A percentile compares a stretch with the other conserved stretches of the same genome.
These are phyloP conservation scores for Yarrowia phangngaensis DNA, from an alignment of 805 yeast genomes.

Conservation along the genomic window DNA sequence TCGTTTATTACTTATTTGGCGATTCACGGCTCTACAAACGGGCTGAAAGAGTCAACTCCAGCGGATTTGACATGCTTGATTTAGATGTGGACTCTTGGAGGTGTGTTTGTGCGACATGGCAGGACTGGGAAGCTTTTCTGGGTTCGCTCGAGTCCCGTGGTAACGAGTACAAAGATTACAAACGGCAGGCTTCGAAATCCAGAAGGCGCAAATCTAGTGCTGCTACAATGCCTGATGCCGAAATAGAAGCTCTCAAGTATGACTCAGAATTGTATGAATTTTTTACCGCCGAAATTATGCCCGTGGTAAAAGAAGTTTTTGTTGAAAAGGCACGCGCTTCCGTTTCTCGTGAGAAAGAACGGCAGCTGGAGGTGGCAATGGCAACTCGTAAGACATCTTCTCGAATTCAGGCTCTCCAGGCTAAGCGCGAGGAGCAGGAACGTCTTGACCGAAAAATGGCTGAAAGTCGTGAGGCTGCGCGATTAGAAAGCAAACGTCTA, in stretches of 20 bases:
- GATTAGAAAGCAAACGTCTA: conserved; percentile 26
- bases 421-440: conserved; percentile 33
- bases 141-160: background rate
- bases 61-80: conserved; percentile 28
- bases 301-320: conserved; percentile 33
- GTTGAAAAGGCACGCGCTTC: conserved; percentile 36
- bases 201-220: conserved; percentile 20
- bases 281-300: background rate
- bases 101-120: conserved; percentile 14
- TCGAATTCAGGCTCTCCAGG: conserved; percentile 36
- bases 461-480: conserved; percentile 19
- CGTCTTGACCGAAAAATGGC: conserved; percentile 22
- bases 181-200: background rate
- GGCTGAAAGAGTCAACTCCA: conserved; percentile 28
- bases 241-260: conserved; percentile 31
- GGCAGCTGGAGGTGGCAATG: conserved; percentile 33
- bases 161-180: conserved; percentile 1
- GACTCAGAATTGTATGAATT: conserved; percentile 2
- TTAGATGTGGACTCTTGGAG: conserved; percentile 19
- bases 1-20: conserved; percentile 37
- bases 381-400: conserved; percentile 39
- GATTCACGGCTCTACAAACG: conserved; percentile 39
- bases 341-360: conserved; percentile 32
- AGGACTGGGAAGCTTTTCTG: conserved; percentile 1
- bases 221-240: conserved; percentile 31